phyloP scores from a whole-genome alignment of 306 rosid genomes.

The Vigna unguiculata region DNA sequence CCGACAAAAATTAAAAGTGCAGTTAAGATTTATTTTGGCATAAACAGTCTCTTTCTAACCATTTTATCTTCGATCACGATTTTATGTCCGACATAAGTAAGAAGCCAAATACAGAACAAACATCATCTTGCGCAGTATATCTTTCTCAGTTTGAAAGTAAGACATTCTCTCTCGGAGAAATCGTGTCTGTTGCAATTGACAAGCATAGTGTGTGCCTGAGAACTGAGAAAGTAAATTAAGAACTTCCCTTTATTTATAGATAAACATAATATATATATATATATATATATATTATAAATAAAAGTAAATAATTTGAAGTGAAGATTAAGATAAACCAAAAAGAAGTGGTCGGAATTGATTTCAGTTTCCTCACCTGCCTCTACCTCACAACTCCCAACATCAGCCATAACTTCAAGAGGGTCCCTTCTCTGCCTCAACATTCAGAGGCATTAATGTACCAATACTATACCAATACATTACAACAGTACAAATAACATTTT shows the following conservation, averaged over 20 bases:
- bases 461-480: conserved; percentile 3
- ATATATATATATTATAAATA: not conserved
- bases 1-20: no score
- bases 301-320: not conserved
- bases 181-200: no score
- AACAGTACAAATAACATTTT: not conserved
- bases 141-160: no score
- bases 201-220: not conserved
- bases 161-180: no score
- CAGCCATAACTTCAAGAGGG: not conserved
- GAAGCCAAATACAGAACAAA: no score
- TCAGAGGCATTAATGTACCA: not conserved
- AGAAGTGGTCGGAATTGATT: conserved; percentile 8
- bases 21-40: no score
- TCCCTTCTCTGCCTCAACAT: not conserved
- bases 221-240: not conserved
- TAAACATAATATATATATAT: not conserved
- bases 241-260: not conserved
- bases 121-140: no score
- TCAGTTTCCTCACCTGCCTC: not conserved
- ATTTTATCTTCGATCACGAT: no score
- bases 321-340: not conserved
- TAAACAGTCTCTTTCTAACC: no score
- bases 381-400: not conserved
- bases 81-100: no score